These are phyloP conservation scores for Uronychia binucleata DNA, from an alignment of 73 alveolate species.

Conservation along the genomic window DNA sequence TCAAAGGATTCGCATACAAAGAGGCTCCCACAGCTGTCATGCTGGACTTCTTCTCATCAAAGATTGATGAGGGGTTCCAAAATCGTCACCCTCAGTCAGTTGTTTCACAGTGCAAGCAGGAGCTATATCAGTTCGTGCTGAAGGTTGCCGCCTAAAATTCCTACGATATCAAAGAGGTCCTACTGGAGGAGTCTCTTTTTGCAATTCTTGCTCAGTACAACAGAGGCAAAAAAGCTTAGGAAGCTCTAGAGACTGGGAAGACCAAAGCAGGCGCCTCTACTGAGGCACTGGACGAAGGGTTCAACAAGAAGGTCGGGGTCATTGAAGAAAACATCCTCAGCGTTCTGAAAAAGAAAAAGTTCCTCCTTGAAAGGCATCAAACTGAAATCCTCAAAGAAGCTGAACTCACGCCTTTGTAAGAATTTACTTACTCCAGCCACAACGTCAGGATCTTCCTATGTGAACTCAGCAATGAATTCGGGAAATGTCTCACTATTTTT, in stretches of 20 bases:
- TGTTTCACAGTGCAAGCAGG: neutral
- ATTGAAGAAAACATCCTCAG: neutral
- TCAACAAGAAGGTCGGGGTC: neutral
- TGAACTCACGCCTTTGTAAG: neutral
- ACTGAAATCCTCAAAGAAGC: neutral
- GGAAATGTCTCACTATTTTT: constrained; percentile 23
- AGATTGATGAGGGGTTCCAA: neutral
- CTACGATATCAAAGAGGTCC: neutral
- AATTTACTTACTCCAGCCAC: neutral
- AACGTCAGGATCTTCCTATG: constrained; percentile 23
- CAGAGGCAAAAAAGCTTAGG: neutral
- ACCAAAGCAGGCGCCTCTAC: no score
- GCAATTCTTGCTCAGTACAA: neutral
- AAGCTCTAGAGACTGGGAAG: neutral
- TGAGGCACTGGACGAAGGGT: no score
- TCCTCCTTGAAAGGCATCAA: neutral
- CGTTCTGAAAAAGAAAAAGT: neutral
- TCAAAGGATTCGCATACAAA: neutral
- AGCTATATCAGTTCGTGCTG: neutral
- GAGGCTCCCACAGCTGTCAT: neutral
- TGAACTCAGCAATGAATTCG: constrained; percentile 28
- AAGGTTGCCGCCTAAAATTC: neutral
- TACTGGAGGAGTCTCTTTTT: neutral
- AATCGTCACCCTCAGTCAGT: neutral
- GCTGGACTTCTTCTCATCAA: neutral